Evolutionary conservation across 2,329 filamentous ascomycete genomes (phyloP).

Genomic region (Neobulgaria alba): DNA sequence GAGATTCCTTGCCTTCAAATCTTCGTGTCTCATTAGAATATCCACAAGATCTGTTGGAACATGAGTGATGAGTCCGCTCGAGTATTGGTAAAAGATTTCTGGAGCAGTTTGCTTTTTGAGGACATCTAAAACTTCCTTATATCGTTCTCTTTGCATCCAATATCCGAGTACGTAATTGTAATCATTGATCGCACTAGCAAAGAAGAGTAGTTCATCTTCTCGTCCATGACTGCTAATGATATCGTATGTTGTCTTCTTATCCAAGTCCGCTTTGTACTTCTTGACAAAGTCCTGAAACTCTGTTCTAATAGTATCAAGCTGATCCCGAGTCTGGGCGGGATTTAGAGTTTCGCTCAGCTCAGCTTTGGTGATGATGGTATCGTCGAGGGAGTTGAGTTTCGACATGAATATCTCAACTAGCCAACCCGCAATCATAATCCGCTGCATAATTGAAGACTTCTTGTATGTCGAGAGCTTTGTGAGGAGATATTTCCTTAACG

Average conservation of each 20-base stretch:
- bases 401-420: constrained; percentile 95
- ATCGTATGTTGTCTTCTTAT: constrained; percentile 88
- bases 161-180: constrained; percentile 93
- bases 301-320: constrained; percentile 59
- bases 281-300: constrained; percentile 86
- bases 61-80: constrained; percentile 91
- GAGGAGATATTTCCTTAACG: constrained; percentile 78
- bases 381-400: constrained; percentile 88
- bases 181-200: constrained; percentile 80
- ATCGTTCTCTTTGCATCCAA: constrained; percentile 93
- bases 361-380: constrained; percentile 83
- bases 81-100: constrained; percentile 93
- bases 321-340: constrained; percentile 60
- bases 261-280: constrained; percentile 78
- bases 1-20: constrained; percentile 75
- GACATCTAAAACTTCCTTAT: constrained; percentile 77
- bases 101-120: constrained; percentile 88
- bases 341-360: constrained; percentile 68
- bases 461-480: constrained; percentile 77
- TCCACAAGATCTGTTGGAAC: constrained; percentile 82
- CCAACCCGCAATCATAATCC: constrained; percentile 93
- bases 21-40: constrained; percentile 84
- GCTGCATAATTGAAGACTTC: constrained; percentile 80
- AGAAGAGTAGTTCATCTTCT: constrained; percentile 86
- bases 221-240: constrained; percentile 92